phyloP scores from a whole-genome alignment of 306 rosid genomes.

The Medicago lupulina region DNA sequence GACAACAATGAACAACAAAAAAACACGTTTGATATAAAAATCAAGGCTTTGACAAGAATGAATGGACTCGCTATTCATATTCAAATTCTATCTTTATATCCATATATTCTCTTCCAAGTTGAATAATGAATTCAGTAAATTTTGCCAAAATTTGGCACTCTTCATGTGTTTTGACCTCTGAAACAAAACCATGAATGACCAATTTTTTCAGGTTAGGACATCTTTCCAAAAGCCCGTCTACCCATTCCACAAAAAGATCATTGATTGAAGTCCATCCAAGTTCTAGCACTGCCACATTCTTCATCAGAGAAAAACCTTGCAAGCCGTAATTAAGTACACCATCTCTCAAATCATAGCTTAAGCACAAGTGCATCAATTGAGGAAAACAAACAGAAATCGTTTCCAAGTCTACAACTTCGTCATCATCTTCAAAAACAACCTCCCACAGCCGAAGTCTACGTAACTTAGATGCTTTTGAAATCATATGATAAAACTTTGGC shows the following conservation, averaged over 20 bases:
- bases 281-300: slow-evolving; percentile 69
- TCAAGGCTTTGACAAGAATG: slow-evolving; percentile 19
- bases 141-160: slow-evolving; percentile 64
- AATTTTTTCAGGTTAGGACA: slow-evolving; percentile 75
- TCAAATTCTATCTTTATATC: slow-evolving; percentile 63
- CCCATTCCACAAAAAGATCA: slow-evolving; percentile 78
- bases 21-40: neutral
- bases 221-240: slow-evolving; percentile 67
- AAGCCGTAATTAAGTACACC: slow-evolving; percentile 62
- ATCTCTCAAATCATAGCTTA: slow-evolving; percentile 68
- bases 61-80: slow-evolving; percentile 54
- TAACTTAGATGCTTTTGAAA: slow-evolving; percentile 72
- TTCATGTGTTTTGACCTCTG: slow-evolving; percentile 69
- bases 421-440: slow-evolving; percentile 69
- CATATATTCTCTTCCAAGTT: slow-evolving; percentile 64
- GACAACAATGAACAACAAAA: neutral
- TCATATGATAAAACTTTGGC: slow-evolving; percentile 82
- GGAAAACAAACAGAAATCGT: slow-evolving; percentile 70
- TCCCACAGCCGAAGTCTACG: slow-evolving; percentile 74
- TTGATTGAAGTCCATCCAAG: slow-evolving; percentile 81
- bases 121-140: slow-evolving; percentile 63
- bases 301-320: slow-evolving; percentile 67
- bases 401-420: slow-evolving; percentile 70
- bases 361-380: slow-evolving; percentile 55
- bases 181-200: slow-evolving; percentile 69